phyloP scores from a whole-genome alignment of 306 rosid species.

The Abrus precatorius region DNA sequence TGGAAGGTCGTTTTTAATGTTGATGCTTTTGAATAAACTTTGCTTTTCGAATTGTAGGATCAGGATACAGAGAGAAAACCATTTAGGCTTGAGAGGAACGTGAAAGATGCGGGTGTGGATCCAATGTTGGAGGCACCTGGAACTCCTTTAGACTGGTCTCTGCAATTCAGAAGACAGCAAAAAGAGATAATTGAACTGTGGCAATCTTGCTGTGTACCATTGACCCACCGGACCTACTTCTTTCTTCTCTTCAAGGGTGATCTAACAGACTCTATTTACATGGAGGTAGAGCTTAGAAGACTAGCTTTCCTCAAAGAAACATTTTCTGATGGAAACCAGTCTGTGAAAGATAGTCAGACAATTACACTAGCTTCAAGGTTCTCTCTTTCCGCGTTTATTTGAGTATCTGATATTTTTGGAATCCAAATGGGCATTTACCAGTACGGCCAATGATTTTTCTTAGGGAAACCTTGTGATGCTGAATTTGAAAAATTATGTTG shows the following conservation, averaged over 20 bases:
- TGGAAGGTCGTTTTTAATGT: not conserved
- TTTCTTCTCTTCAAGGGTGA: constrained; percentile 96
- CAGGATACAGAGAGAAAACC: constrained; percentile 56
- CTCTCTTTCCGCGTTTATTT: constrained; percentile 40
- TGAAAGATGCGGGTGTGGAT: constrained; percentile 69
- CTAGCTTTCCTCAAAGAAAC: constrained; percentile 83
- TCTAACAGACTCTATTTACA: constrained; percentile 86
- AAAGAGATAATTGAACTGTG: constrained; percentile 83
- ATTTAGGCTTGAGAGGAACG: constrained; percentile 51
- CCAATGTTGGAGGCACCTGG: constrained; percentile 70
- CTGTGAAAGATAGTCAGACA: constrained; percentile 66
- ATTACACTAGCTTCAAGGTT: constrained; percentile 83
- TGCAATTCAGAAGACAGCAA: constrained; percentile 82
- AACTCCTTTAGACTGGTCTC: constrained; percentile 75
- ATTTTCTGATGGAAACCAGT: constrained; percentile 66
- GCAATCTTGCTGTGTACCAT: constrained; percentile 85
- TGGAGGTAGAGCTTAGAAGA: constrained; percentile 94
- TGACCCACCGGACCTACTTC: constrained; percentile 97
- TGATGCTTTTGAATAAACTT: constrained; percentile 27
- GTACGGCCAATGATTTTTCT: not conserved
- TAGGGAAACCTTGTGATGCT: not conserved
- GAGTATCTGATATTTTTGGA: constrained; percentile 9
- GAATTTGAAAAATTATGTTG: not conserved
- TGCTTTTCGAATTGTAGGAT: constrained; percentile 57
- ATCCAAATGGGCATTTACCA: constrained; percentile 18